Base-by-base conservation (phyloP, 1,284 basidiomycete species). In the Ceratobasidium theobromae region DNA sequence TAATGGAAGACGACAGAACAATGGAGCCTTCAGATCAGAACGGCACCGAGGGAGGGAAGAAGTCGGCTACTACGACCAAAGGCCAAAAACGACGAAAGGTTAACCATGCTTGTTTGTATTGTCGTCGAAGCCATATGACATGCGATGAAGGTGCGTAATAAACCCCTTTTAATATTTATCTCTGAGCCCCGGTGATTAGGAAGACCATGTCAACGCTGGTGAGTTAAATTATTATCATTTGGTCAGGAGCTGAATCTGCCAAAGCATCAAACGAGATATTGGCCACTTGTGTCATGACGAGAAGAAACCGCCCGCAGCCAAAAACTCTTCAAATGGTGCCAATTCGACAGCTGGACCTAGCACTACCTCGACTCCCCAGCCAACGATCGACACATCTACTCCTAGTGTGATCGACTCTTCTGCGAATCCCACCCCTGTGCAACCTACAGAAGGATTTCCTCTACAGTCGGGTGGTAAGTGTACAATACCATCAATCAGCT, bases 41-140 rank as follows among this genome's bases (percentile, higher is more conserved):
- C 18, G 57, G 45, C 5, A 49, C 18, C 8, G 57, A 60, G 2
- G 57, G 57, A 28, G 43, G 57, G n/a, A 60, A 60, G 30, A 60
- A 60, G 45, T 8, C 16, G 35, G 57, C 41, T 32, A 60, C 57
- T 16, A 60, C 57, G 1, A 60, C 45, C 16, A 60, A 60, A 48
- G 57, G 57, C 8, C 57, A 60, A 53, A 90, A 89, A 77, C 79
- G 89, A 71, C 79, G 89, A 66, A 93, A 92, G 75, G 89, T 91
- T 67, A 93, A 93, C 77, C 89, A 91, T 77, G 94, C 94, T 1
- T 97, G 95, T 75, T 81, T 98, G 54, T 98, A 96, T 77, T 97
- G 94, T 77, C 82, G 94, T 71, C 80, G 93, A 68, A 94, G 91
- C 82, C 89, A 93, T 73, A 79, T 95, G 92, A 93, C 91, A 8